Evolutionary conservation across 768 basidiomycete species (phyloP), one percentile per base, ranked within the genome.

Genomic region (Kwoniella botswanensis): DNA sequence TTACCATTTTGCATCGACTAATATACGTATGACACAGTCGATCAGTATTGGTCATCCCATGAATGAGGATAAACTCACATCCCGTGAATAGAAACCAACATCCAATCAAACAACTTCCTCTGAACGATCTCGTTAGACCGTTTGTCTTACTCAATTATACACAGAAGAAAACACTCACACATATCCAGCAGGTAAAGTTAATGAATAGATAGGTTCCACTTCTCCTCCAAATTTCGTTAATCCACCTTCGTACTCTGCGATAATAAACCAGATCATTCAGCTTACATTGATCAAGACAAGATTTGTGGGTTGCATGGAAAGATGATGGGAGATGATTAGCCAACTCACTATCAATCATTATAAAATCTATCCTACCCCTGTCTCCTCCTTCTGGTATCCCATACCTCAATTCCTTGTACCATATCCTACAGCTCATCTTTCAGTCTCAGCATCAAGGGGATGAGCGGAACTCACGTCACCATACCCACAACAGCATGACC

Each of bases 181-280:
- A 55, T 80, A 80, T 1, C 79, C 79, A 2, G 79, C 79, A 17
- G 75, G 70, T 18, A 80, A 53, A 4, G 79, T 74, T 0, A 71
- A 26, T 13, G 59, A 43, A n/a, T 60, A 54, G 10, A 63, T 67
- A 4, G 70, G 76, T 53, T 74, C 64, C n/a, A 35, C 53, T 22
- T 55, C 58, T 6, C 53, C 57, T n/a, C 17, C 44, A 56, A 80
- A 80, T 2, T 60, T 22, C 3, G 79, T 80, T 13, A 64, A 56
- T 18, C 79, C 79, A 3, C 79, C 79, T 68, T 80, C 75, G 13
- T 68, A 58, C 46, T 62, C 76, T 78, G 58, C 42, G 41, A 24
- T n/a, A 11, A 42, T 52, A 42, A 53, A 9, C 6, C 18, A 11
- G 29, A 10, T 57, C 22, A 46, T 10, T 58, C 53, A 43, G 52